These are phyloP conservation scores for Cercospora janseana DNA, from an alignment of 2,329 filamentous ascomycete species.

Conservation along the genomic window DNA sequence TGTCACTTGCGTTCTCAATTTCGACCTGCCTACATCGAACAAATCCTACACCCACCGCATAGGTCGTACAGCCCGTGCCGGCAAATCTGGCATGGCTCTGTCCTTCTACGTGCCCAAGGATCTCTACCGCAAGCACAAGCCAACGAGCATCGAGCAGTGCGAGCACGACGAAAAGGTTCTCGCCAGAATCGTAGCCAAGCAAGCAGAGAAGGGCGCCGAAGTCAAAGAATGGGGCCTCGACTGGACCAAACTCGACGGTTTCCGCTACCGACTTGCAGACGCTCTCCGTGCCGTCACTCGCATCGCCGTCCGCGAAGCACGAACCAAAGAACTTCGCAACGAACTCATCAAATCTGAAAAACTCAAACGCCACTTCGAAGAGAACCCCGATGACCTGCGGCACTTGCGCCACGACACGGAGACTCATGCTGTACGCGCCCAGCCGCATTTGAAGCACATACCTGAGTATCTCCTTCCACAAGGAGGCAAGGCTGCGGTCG, in stretches of 20 bases:
- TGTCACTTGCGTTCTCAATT: conserved; percentile 92
- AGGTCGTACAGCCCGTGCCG: conserved; percentile 86
- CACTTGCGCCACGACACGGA: conserved; percentile 90
- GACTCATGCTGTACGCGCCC: conserved; percentile 75
- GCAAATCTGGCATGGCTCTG: conserved; percentile 89
- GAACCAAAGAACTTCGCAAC: conserved; percentile 80
- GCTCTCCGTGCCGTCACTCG: conserved; percentile 86
- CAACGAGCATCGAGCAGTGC: conserved; percentile 71
- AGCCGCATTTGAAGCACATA: conserved; percentile 88
- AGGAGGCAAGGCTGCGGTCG: conserved; percentile 65
- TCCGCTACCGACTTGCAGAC: conserved; percentile 92
- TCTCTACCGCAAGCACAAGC: conserved; percentile 82
- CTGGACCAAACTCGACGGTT: conserved; percentile 88
- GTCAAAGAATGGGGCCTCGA: conserved; percentile 92
- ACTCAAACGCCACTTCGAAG: conserved; percentile 91
- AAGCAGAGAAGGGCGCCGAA: conserved; percentile 73
- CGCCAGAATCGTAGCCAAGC: conserved; percentile 73
- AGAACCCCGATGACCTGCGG: conserved; percentile 85
- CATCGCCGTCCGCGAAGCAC: conserved; percentile 84
- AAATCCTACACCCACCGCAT: conserved; percentile 98
- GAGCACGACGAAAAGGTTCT: conserved; percentile 84
- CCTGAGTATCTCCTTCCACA: conserved; percentile 87
- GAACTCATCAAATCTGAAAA: conserved; percentile 94
- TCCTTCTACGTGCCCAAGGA: conserved; percentile 86
- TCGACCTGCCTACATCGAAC: conserved; percentile 83